A percentile compares a stretch with the other conserved stretches of the same genome.
Evolutionary conservation across 2,329 filamentous ascomycete genomes (phyloP).

Genomic region (Chaetomium sp.): DNA sequence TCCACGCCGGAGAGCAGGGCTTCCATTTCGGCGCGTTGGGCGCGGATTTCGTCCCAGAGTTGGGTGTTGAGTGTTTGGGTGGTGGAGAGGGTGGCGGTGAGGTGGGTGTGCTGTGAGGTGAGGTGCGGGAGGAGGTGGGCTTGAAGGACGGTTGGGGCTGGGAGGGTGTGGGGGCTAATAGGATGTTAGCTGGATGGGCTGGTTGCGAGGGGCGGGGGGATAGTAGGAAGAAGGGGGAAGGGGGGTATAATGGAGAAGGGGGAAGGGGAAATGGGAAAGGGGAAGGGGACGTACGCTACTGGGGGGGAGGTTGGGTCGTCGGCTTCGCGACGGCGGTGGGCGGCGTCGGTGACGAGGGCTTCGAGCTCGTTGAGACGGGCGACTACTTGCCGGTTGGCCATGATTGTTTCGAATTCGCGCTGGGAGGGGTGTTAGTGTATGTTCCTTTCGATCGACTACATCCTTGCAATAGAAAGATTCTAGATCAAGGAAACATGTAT

Average conservation of each 20-base stretch:
- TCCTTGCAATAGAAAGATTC: too few species aligned
- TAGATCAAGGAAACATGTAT: too few species aligned
- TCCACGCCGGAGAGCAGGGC: constrained; percentile 45
- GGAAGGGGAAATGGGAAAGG: too few species aligned
- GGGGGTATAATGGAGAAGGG: background rate
- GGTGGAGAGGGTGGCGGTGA: constrained; percentile 52
- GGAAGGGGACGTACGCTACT: constrained; percentile 37
- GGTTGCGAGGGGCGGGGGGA: background rate
- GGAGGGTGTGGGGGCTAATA: constrained; percentile 49
- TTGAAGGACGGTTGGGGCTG: constrained; percentile 44
- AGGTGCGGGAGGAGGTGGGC: constrained; percentile 52
- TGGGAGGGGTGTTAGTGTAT: constrained; percentile 18
- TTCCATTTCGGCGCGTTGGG: constrained; percentile 51
- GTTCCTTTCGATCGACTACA: background rate
- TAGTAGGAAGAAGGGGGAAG: background rate
- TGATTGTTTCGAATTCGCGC: constrained; percentile 52
- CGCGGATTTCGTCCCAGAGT: constrained; percentile 44
- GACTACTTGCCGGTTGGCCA: constrained; percentile 47
- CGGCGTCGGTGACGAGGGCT: constrained; percentile 46
- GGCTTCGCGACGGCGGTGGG: constrained; percentile 31
- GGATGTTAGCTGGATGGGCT: background rate
- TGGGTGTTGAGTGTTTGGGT: constrained; percentile 50
- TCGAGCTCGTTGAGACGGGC: constrained; percentile 55
- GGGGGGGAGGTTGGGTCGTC: constrained; percentile 27
- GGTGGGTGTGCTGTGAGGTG: constrained; percentile 45